Evolutionary conservation across 2,329 filamentous ascomycete genomes (phyloP).

Genomic region (Neopestalotiopsis rosae): DNA sequence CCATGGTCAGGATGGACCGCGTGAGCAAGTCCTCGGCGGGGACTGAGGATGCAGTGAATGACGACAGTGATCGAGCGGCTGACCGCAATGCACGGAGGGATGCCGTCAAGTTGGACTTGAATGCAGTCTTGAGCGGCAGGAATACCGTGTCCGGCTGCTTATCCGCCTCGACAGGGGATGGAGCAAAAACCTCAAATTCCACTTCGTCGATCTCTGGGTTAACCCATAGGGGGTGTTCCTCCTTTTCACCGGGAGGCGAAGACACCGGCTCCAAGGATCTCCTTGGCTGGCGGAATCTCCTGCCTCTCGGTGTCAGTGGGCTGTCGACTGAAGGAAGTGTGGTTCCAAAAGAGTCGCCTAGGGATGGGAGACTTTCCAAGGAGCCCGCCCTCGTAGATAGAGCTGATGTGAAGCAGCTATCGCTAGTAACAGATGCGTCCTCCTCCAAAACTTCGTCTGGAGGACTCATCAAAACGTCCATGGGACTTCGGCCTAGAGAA

Average conservation of each 20-base stretch:
- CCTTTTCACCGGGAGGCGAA: conserved; percentile 56
- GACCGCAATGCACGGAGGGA: conserved; percentile 68
- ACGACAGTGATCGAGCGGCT: conserved; percentile 68
- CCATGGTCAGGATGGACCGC: conserved; percentile 70
- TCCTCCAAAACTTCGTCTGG: conserved; percentile 63
- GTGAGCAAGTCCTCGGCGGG: conserved; percentile 71
- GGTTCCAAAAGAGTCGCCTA: conserved; percentile 59
- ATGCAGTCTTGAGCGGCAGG: conserved; percentile 58
- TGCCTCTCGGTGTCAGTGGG: conserved; percentile 49
- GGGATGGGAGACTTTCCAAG: conserved; percentile 65
- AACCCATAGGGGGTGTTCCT: conserved; percentile 59
- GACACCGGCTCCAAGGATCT: conserved; percentile 61
- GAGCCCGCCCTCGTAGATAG: conserved; percentile 62
- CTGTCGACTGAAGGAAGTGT: conserved; percentile 54
- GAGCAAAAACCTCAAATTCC: conserved; percentile 54
- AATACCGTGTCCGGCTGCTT: conserved; percentile 41
- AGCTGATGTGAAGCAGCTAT: conserved; percentile 57
- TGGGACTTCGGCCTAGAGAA: conserved; percentile 56
- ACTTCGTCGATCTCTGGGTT: conserved; percentile 46
- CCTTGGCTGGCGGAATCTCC: conserved; percentile 47
- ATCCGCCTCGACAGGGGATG: conserved; percentile 30
- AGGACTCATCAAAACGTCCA: conserved; percentile 65
- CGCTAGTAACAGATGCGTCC: conserved; percentile 48
- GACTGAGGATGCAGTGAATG: conserved; percentile 66
- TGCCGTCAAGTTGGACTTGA: conserved; percentile 73